Evolutionary conservation across 192 early-diverging fungal genomes (phyloP).

Genomic region (Phycomyces blakesleeanus): DNA sequence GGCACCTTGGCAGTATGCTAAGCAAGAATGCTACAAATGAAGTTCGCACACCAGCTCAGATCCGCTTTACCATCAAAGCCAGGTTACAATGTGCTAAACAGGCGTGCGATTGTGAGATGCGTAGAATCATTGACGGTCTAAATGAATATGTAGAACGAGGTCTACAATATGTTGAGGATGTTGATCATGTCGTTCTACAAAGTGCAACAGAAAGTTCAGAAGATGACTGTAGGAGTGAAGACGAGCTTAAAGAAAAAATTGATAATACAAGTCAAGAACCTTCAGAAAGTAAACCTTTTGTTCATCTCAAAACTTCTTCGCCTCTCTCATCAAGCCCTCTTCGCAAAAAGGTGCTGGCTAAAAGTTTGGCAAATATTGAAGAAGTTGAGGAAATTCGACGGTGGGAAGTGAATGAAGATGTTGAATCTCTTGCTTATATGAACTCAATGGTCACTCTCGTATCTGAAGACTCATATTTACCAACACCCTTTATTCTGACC

Average conservation of each 20-base stretch:
- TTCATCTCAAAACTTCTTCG: too few relatives aligned
- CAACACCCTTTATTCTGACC: conserved; percentile 56
- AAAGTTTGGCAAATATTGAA: too few relatives aligned
- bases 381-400: too few relatives aligned
- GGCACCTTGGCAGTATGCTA: neutral
- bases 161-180: conserved; percentile 42
- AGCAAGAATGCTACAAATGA: neutral
- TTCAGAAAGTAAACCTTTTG: neutral
- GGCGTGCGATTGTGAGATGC: conserved; percentile 57
- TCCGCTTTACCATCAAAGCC: conserved; percentile 22
- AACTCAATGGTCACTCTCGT: conserved; percentile 31
- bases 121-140: conserved; percentile 61
- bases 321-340: too few relatives aligned
- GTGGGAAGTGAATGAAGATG: neutral
- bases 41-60: neutral
- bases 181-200: conserved; percentile 19
- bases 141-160: conserved; percentile 64
- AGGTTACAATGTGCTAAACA: conserved; percentile 34
- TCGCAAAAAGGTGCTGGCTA: too few relatives aligned
- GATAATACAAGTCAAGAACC: neutral
- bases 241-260: too few relatives aligned
- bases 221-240: conserved; percentile 14
- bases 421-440: conserved; percentile 7
- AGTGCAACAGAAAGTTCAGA: conserved; percentile 18
- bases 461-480: conserved; percentile 48